These are phyloP conservation scores for Xylariaceae sp. DNA, from an alignment of 2,329 filamentous ascomycete species.

Conservation along the genomic window DNA sequence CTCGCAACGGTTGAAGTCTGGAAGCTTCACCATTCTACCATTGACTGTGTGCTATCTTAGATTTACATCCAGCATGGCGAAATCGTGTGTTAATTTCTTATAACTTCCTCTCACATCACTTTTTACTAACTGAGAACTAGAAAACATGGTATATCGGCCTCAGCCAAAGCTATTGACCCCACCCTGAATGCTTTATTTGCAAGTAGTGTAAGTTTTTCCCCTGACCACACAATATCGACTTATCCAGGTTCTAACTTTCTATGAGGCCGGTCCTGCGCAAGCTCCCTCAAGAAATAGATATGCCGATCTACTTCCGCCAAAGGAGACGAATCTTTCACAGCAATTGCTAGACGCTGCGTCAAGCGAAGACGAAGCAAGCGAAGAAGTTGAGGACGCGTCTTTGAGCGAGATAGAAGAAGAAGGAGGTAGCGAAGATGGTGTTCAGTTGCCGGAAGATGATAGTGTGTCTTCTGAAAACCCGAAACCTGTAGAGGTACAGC, in stretches of 20 bases:
- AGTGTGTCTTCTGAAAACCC: conserved; percentile 39
- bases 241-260: conserved; percentile 1
- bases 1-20: neutral
- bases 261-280: conserved; percentile 55
- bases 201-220: conserved; percentile 62
- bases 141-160: conserved; percentile 45
- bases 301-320: conserved; percentile 38
- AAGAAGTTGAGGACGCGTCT: conserved; percentile 38
- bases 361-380: conserved; percentile 24
- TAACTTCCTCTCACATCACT: neutral
- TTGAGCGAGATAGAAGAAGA: conserved; percentile 44
- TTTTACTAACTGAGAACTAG: conserved; percentile 35
- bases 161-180: conserved; percentile 66
- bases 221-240: conserved; percentile 2
- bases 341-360: conserved; percentile 27
- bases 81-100: conserved; percentile 29
- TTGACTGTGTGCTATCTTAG: neutral
- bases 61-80: conserved; percentile 34
- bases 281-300: conserved; percentile 51
- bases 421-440: conserved; percentile 43
- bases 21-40: conserved; percentile 2
- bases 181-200: conserved; percentile 71
- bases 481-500: conserved; percentile 44
- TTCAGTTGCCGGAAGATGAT: conserved; percentile 50
- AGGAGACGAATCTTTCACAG: conserved; percentile 39